A percentile compares a stretch with the other conserved stretches of the same genome.
These are phyloP conservation scores for Tricholoma sp. DNA, from an alignment of 768 basidiomycete species.

Conservation along the genomic window DNA sequence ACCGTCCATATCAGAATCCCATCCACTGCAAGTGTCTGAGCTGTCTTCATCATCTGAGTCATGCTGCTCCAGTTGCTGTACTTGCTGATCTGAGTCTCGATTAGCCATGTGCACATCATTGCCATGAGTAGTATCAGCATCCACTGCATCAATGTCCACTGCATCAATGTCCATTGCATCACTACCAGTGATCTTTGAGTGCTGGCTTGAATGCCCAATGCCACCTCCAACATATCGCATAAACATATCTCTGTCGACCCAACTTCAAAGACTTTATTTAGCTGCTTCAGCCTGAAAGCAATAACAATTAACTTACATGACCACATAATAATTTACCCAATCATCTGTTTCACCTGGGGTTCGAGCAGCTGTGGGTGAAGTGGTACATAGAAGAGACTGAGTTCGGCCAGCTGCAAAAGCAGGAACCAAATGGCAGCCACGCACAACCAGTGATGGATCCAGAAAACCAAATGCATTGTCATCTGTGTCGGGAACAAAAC, in stretches of 20 bases:
- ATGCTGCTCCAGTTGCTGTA: neutral
- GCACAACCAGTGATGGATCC: conserved; percentile 11
- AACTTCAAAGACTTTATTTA: neutral
- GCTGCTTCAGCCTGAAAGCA: neutral
- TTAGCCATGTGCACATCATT: neutral
- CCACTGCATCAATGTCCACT: neutral
- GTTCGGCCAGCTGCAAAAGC: conserved; percentile 18
- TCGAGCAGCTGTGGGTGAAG: too few relatives aligned
- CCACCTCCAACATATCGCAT: too few relatives aligned
- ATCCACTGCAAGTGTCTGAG: neutral
- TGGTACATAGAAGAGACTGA: conserved; percentile 15
- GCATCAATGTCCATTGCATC: neutral
- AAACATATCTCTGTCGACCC: too few relatives aligned
- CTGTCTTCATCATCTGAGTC: neutral
- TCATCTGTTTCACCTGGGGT: too few relatives aligned
- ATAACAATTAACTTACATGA: neutral
- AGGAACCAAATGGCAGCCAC: conserved; percentile 25
- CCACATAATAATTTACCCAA: conserved; percentile 1
- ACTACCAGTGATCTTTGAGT: neutral
- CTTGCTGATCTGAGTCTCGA: neutral
- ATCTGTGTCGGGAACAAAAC: conserved; percentile 20
- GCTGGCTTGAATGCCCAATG: neutral
- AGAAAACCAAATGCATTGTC: conserved; percentile 24
- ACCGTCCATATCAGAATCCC: neutral
- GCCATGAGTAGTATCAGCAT: neutral